A percentile compares a stretch with the other conserved stretches of the same genome.
Conservation (phyloP, 2,329 filamentous ascomycete species). For the Scytalidium sp. region DNA sequence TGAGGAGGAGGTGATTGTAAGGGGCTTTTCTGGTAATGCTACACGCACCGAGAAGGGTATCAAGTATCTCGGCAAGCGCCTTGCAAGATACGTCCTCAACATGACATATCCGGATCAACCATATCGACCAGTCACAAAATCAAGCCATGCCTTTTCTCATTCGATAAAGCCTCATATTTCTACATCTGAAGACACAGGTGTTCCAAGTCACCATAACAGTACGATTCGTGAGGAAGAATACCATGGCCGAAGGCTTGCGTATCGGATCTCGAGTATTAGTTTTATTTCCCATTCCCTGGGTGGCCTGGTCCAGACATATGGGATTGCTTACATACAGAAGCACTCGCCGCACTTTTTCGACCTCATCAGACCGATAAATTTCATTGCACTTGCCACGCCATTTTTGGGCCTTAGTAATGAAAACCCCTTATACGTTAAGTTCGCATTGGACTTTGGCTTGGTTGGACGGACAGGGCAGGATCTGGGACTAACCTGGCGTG, state of each 20-base stretch:
- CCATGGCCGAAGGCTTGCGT: constrained; percentile 51
- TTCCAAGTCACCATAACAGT: constrained; percentile 58
- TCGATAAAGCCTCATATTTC: constrained; percentile 31
- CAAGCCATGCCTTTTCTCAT: constrained; percentile 37
- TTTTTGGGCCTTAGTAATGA: constrained; percentile 94
- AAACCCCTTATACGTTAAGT: constrained; percentile 95
- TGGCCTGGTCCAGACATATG: constrained; percentile 87
- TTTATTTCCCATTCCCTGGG: constrained; percentile 92
- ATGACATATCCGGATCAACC: constrained; percentile 95
- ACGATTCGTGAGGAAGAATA: constrained; percentile 47
- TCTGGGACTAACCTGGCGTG: constrained; percentile 88
- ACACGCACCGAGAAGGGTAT: constrained; percentile 92
- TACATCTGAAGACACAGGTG: constrained; percentile 37
- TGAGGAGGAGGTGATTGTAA: constrained; percentile 82
- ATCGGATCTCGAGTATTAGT: constrained; percentile 90
- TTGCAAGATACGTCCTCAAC: constrained; percentile 85
- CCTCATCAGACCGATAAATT: constrained; percentile 82
- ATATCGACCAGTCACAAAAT: constrained; percentile 62
- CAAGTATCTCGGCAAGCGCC: constrained; percentile 91
- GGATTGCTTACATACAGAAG: constrained; percentile 94
- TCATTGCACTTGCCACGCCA: constrained; percentile 82
- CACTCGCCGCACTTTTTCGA: constrained; percentile 91
- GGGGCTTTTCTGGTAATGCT: constrained; percentile 86
- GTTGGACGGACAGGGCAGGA: constrained; percentile 97
- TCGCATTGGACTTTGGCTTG: constrained; percentile 91